These are phyloP conservation scores for Taphrina betulina DNA, from an alignment of 1,139 yeast genomes.

Conservation along the genomic window DNA sequence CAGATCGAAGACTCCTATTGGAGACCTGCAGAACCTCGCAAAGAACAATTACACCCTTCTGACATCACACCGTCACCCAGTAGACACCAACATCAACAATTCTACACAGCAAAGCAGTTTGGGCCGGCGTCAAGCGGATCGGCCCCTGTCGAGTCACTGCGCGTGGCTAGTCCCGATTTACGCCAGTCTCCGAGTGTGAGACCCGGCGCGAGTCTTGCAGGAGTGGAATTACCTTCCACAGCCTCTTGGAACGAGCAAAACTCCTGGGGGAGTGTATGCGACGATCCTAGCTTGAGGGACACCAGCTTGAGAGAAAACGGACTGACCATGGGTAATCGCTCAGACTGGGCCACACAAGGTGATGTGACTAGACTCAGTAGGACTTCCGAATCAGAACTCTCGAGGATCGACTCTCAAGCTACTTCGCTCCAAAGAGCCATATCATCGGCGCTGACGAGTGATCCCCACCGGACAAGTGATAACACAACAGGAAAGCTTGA, in stretches of 20 bases:
- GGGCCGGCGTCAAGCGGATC: neutral
- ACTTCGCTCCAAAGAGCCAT: slow-evolving; percentile 23
- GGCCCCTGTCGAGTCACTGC: neutral
- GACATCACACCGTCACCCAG: slow-evolving; percentile 17
- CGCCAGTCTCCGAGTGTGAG: slow-evolving; percentile 2
- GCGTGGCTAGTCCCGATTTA: neutral
- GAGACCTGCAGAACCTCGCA: neutral
- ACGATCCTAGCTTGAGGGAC: too few relatives aligned
- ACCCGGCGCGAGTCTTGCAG: neutral
- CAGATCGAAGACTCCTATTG: slow-evolving; percentile 21
- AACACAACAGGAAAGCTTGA: too few relatives aligned
- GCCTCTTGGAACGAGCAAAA: too few relatives aligned
- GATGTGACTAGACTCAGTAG: slow-evolving; percentile 4
- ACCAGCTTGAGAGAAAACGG: too few relatives aligned
- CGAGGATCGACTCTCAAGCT: slow-evolving; percentile 20
- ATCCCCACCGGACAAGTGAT: neutral
- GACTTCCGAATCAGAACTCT: slow-evolving; percentile 5
- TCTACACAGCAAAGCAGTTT: slow-evolving; percentile 19
- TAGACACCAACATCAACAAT: slow-evolving; percentile 10
- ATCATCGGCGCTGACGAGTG: slow-evolving; percentile 1
- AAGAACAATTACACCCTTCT: neutral
- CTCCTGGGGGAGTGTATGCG: too few relatives aligned
- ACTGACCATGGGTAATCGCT: too few relatives aligned
- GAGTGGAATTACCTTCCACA: too few relatives aligned
- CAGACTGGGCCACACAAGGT: slow-evolving; percentile 11